Evolutionary conservation across 78 protist species (phyloP), one percentile per base, ranked within the genome.

Genomic region (Dictyostelium capitatum): DNA sequence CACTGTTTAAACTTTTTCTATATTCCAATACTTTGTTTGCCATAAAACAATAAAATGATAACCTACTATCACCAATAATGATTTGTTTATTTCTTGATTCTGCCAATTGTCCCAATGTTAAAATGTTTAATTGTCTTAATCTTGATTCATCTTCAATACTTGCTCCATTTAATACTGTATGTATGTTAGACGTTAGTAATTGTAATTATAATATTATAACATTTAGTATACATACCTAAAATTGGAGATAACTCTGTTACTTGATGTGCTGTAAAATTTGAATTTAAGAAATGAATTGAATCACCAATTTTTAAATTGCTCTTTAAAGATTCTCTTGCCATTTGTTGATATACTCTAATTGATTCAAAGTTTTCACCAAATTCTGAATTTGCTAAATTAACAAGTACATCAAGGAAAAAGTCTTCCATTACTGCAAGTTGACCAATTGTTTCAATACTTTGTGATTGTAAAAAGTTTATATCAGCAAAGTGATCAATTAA

Each of bases 21-120:
- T 4, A 64, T 59, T 37, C 14, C 41, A 64, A 28, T 11, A 81
- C 17, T 23, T 25, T 43, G 9, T 69, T 37, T 23, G 79, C 59
- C 73, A 80, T 67, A 54, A 79, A 56, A 37, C 50, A 57, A 57
- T 25, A 79, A 25, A 56, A 32, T 15, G 32, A 20, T 19, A 51
- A 14, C 30, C 67, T 79, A n/a, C 47, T n/a, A 56, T 20, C 41
- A 11, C 9, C 20, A 19, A 19, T 28, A 15, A 56, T n/a, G 2
- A 28, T 23, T 56, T 12, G 46, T 6, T n/a, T 51, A 30, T 79
- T 20, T 1, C 7, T 20, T 37, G 83, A 23, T 8, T 37, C 50
- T 30, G 54, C 15, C 1, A 84, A 30, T 25, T 84, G 92, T 0
- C 14, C 53, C 6, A 84, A 20, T n/a, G 92, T 84, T 20, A 59